A percentile compares a stretch with the other conserved stretches of the same genome.
Evolutionary conservation across 1,139 yeast genomes (phyloP).

Genomic region (Kodamaea ohmeri): DNA sequence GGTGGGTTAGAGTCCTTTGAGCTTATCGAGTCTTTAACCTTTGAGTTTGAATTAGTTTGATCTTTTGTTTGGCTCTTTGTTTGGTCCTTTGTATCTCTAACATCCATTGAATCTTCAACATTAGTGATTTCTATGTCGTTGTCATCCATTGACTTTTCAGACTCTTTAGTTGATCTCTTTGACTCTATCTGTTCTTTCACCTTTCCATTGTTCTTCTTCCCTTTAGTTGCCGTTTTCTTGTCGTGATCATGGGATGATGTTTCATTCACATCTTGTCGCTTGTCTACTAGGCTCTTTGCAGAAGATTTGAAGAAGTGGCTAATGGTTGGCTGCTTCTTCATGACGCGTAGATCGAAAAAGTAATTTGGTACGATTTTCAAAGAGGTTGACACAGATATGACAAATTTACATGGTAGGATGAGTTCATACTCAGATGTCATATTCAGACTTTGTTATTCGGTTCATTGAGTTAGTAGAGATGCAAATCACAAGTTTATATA

Average conservation of each 20-base stretch:
- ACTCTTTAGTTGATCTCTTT: background rate
- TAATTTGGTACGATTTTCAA: background rate
- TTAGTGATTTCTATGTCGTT: too few species aligned
- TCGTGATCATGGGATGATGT: too few species aligned
- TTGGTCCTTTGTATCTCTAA: background rate
- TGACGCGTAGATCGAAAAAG: slow-evolving; percentile 1
- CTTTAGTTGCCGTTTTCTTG: too few species aligned
- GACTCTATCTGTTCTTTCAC: background rate
- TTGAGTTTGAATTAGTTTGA: background rate
- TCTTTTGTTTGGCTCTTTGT: too few species aligned
- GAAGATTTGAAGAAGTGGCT: slow-evolving; percentile 22
- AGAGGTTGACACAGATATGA: background rate
- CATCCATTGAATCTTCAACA: background rate
- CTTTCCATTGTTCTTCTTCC: slow-evolving; percentile 4
- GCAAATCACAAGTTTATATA: too few species aligned
- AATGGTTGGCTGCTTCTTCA: slow-evolving; percentile 25
- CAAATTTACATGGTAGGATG: too few species aligned
- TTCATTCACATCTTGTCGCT: too few species aligned
- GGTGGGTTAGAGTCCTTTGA: background rate
- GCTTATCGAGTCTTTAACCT: background rate
- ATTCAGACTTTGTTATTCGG: too few species aligned
- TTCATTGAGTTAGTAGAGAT: too few species aligned
- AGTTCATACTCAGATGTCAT: background rate
- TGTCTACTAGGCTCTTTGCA: background rate
- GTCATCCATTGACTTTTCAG: too few species aligned